Percentiles rank a stretch among this genome's conserved stretches.
These are phyloP conservation scores for Vaccinium macrocarpon DNA, from an alignment of 148 eudicot species.

Conservation along the genomic window DNA sequence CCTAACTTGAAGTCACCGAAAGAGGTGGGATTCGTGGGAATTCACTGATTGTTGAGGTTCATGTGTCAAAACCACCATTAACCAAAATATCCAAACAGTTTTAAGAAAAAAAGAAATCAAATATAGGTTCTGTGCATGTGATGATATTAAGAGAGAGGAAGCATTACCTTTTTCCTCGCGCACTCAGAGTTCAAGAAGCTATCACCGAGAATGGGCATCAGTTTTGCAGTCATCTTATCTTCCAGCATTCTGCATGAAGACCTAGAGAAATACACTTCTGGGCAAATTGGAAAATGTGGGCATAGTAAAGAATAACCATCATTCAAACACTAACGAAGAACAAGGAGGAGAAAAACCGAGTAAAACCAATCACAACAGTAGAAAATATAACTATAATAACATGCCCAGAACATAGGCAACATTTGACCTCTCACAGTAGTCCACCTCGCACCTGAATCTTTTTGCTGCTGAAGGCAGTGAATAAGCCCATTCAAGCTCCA, in stretches of 20 bases:
- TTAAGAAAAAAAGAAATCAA: background rate
- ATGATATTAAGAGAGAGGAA: background rate
- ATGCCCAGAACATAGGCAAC: constrained; percentile 55
- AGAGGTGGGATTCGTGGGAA: background rate
- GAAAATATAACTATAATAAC: constrained; percentile 47
- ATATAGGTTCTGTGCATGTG: background rate
- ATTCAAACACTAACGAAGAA: background rate
- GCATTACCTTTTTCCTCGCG: constrained; percentile 59
- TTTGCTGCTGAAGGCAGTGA: constrained; percentile 13
- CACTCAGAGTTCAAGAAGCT: constrained; percentile 74
- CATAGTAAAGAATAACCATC: background rate
- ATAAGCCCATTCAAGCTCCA: constrained; percentile 8
- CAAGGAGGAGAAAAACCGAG: background rate
- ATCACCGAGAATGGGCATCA: constrained; percentile 68
- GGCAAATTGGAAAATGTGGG: background rate
- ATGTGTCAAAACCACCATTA: background rate
- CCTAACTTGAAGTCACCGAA: constrained; percentile 5
- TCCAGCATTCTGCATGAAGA: constrained; percentile 57
- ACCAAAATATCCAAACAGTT: background rate
- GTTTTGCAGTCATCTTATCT: constrained; percentile 66
- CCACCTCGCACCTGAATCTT: constrained; percentile 39
- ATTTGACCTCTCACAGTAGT: constrained; percentile 71
- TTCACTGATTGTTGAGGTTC: constrained; percentile 1
- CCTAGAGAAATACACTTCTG: background rate
- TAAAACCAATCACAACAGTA: constrained; percentile 59